A percentile compares a stretch with the other conserved stretches of the same genome.
Evolutionary conservation across 108 stramenopile species (phyloP).

Genomic region (Skeletonema grethae): DNA sequence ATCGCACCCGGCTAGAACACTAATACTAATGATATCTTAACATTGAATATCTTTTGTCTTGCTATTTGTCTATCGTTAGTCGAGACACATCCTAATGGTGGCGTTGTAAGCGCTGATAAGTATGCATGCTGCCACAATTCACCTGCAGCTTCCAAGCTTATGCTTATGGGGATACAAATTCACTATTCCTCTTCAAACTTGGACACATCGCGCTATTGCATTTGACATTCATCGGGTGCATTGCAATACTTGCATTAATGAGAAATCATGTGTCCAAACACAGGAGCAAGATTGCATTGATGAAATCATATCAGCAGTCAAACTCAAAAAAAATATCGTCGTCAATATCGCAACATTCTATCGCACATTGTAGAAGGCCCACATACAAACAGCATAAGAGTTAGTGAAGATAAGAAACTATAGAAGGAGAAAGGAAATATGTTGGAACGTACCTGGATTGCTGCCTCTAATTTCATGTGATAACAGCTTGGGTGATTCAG

Average conservation of each 20-base stretch:
- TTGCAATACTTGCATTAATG: neutral
- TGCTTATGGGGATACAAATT: too few relatives aligned
- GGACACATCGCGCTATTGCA: too few relatives aligned
- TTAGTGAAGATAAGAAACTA: neutral
- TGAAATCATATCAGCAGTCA: neutral
- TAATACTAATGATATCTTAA: too few relatives aligned
- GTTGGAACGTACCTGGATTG: constrained; percentile 14
- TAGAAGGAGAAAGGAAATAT: neutral
- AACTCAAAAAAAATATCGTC: neutral
- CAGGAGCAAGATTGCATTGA: neutral
- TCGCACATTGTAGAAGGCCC: neutral
- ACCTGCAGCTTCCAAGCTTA: neutral
- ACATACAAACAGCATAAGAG: neutral
- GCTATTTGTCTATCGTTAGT: too few relatives aligned
- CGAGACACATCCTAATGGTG: too few relatives aligned
- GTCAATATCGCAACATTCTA: constrained; percentile 2
- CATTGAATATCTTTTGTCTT: too few relatives aligned
- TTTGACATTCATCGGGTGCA: neutral
- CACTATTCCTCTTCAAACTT: too few relatives aligned
- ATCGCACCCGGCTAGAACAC: too few relatives aligned
- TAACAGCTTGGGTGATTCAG: constrained; percentile 71
- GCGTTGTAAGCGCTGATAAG: too few relatives aligned
- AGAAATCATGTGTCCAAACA: neutral
- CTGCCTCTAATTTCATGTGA: constrained; percentile 72
- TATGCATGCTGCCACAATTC: too few relatives aligned